These are phyloP conservation scores for Plasmodium chabaudi DNA, from an alignment of 169 alveolate species.

Conservation along the genomic window DNA sequence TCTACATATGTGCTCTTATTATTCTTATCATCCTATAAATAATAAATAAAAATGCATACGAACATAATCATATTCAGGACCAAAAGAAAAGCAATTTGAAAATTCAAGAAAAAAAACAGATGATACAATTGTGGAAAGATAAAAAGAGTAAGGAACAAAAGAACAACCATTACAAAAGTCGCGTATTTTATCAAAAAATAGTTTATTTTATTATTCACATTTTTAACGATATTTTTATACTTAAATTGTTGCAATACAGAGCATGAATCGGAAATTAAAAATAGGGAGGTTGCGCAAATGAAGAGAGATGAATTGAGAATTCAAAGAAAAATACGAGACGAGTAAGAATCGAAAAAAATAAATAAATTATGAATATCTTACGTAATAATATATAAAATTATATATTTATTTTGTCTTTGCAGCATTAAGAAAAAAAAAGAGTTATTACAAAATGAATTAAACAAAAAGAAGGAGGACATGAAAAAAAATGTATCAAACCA, in stretches of 20 bases:
- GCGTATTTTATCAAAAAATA: background rate
- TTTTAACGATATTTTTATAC: background rate
- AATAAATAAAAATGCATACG: background rate
- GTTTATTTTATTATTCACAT: background rate
- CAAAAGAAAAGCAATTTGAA: conserved; percentile 45
- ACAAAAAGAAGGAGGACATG: conserved; percentile 57
- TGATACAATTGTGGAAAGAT: conserved; percentile 63
- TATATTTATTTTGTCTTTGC: background rate
- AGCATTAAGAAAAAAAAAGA: conserved; percentile 58
- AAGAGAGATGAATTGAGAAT: conserved; percentile 64
- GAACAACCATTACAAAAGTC: background rate
- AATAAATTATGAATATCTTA: background rate
- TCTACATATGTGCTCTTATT: background rate
- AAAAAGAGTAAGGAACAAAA: conserved; percentile 24
- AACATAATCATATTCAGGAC: conserved; percentile 13
- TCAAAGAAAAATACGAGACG: conserved; percentile 50
- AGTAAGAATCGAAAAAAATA: conserved; percentile 20
- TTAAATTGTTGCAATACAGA: conserved; percentile 14
- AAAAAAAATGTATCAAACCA: conserved; percentile 41
- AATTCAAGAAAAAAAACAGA: conserved; percentile 44
- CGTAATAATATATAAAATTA: no score
- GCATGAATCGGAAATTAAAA: conserved; percentile 49
- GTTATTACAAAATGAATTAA: conserved; percentile 49
- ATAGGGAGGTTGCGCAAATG: conserved; percentile 27
- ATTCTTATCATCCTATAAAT: background rate